Percentiles rank a stretch among this genome's conserved stretches.
These are phyloP conservation scores for Boletellus dicymbophilus DNA, from an alignment of 1,284 basidiomycete genomes.

Conservation along the genomic window DNA sequence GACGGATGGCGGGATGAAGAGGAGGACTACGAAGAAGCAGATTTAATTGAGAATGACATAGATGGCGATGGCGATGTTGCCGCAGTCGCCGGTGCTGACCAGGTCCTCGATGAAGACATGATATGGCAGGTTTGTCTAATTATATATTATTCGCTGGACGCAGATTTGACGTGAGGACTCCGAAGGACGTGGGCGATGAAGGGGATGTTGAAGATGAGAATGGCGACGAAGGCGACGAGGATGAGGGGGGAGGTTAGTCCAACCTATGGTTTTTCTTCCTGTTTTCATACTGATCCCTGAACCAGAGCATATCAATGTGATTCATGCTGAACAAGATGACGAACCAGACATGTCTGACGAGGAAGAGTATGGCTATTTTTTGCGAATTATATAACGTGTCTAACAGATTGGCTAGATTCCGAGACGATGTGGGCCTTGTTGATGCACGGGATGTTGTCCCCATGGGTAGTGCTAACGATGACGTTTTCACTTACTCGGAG, in stretches of 20 bases:
- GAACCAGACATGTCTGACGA: constrained; percentile 73
- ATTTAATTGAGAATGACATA: constrained; percentile 55
- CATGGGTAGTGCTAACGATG: constrained; percentile 35
- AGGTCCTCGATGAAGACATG: constrained; percentile 54
- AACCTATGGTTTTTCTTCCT: neutral
- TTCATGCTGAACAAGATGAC: constrained; percentile 56
- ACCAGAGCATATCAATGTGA: constrained; percentile 36
- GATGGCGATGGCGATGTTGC: constrained; percentile 48
- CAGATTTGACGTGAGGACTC: constrained; percentile 5
- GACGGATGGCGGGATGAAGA: constrained; percentile 69
- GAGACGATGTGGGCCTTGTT: constrained; percentile 49
- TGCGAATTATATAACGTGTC: neutral
- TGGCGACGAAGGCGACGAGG: constrained; percentile 46
- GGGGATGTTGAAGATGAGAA: constrained; percentile 54
- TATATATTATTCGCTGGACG: neutral
- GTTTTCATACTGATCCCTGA: constrained; percentile 10
- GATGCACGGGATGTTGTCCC: constrained; percentile 43
- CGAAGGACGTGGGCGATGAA: constrained; percentile 59
- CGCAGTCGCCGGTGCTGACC: constrained; percentile 38
- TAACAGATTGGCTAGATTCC: constrained; percentile 41
- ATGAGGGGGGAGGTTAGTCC: constrained; percentile 42
- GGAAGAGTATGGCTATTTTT: constrained; percentile 53
- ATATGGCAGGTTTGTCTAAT: constrained; percentile 69
- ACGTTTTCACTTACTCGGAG: constrained; percentile 58
- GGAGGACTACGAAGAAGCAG: constrained; percentile 65